A percentile compares a stretch with the other conserved stretches of the same genome.
Conservation (phyloP, 2,329 filamentous ascomycete genomes). For the Ciborinia camelliae region DNA sequence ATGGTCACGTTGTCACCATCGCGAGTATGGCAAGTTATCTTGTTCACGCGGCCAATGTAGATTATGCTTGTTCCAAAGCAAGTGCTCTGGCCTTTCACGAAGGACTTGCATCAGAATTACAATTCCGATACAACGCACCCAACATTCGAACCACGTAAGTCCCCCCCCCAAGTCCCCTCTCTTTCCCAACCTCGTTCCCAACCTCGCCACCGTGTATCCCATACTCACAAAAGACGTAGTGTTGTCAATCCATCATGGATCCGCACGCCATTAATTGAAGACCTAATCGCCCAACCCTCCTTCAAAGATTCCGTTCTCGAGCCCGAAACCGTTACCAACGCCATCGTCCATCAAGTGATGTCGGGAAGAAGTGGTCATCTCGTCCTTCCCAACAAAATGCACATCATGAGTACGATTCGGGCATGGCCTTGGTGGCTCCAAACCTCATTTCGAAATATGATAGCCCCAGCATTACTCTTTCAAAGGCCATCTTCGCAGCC, state of each 20-base stretch:
- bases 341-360: constrained; percentile 57
- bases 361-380: constrained; percentile 51
- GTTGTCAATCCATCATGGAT: constrained; percentile 61
- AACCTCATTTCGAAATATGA: constrained; percentile 25
- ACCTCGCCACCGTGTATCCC: not conserved
- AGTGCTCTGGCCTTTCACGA: constrained; percentile 66
- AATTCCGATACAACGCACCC: constrained; percentile 58
- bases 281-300: constrained; percentile 47
- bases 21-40: constrained; percentile 44
- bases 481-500: not conserved
- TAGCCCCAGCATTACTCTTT: constrained; percentile 20
- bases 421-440: constrained; percentile 34
- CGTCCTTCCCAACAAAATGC: constrained; percentile 44
- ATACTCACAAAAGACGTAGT: constrained; percentile 38
- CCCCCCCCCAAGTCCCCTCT: too few relatives aligned
- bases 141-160: constrained; percentile 48
- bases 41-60: constrained; percentile 42
- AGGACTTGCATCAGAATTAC: constrained; percentile 56
- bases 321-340: constrained; percentile 60
- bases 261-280: constrained; percentile 54
- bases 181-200: not conserved
- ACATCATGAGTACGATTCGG: constrained; percentile 25
- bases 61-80: constrained; percentile 67
- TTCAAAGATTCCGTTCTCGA: constrained; percentile 52
- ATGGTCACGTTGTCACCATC: constrained; percentile 70